Base-by-base conservation (phyloP, 2,329 filamentous ascomycete species). In the Ophiostoma angusticollis region DNA sequence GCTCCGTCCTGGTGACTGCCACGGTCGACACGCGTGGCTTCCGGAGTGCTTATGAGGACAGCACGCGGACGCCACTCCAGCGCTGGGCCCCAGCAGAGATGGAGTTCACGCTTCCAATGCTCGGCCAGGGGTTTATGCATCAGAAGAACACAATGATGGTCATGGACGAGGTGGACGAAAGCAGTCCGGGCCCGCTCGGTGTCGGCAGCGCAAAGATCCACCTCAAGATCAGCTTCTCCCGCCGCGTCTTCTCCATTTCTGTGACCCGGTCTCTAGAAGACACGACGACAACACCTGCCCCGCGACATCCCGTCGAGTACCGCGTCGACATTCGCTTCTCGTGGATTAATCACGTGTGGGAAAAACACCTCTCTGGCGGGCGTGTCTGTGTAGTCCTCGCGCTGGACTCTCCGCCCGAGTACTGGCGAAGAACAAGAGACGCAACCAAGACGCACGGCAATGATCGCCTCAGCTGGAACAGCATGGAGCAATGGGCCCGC, bases 91-190 rank as follows among this genome's bases (percentile, higher is more conserved):
- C 57, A 1, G 43, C 52, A 17, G 52, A 51, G 16, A 56, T 70
- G 54, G 61, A 52, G 13, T 45, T 76, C 2, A 50, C 54, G 2
- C 61, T 69, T 3, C 49, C 53, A 1, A 60, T 58, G 0, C 50
- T 86, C 2, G 67, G 74, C 14, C 80, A 86, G 47, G 81, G 83
- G 0, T 61, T 74, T 29, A 65, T 75, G 58, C 49, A 67, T 2
- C 57, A 65, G 1, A 65, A 70, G 5, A 60, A 58, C 3, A 61
- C 62, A 0, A 74, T 86, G 65, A 70, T 78, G 52, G 56, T 64
- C 8, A 72, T 83, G 65, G 68, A 68, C 37, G 67, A 62, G 4
- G 47, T 62, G 6, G 34, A 47, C 2, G 21, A 27, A n/a, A n/a
- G n/a, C n/a, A n/a, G n/a, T n/a, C n/a, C n/a, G n/a, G n/a, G n/a